Evolutionary conservation across 129 eudicot genomes (phyloP).

Genomic region (Deinandra increscens): DNA sequence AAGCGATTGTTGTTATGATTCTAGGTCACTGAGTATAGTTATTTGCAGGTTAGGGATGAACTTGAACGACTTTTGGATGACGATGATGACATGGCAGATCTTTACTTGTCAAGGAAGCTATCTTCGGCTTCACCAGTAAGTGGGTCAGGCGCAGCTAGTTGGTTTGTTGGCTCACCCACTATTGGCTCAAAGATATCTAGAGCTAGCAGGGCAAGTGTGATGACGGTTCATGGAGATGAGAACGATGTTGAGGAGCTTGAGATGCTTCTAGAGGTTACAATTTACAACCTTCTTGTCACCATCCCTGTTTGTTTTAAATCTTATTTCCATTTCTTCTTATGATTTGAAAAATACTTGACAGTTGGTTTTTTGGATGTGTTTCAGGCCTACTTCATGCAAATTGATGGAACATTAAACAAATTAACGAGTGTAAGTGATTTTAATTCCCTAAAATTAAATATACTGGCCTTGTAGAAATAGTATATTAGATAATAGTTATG

Average conservation of each 20-base stretch:
- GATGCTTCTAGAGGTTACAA: conserved; percentile 82
- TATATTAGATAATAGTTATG: no score
- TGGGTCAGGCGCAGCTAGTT: conserved; percentile 78
- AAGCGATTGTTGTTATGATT: neutral
- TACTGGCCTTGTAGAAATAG: neutral
- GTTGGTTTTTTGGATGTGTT: conserved; percentile 16
- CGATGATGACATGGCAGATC: conserved; percentile 95
- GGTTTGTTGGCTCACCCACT: conserved; percentile 75
- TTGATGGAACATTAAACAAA: conserved; percentile 87
- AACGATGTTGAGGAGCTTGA: conserved; percentile 97
- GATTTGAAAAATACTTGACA: neutral
- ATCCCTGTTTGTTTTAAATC: neutral
- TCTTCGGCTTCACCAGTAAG: conserved; percentile 71
- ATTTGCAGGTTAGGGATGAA: conserved; percentile 86
- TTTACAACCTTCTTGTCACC: neutral
- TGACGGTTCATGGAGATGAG: conserved; percentile 78
- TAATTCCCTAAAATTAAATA: neutral
- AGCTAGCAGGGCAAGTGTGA: conserved; percentile 84
- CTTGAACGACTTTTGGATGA: conserved; percentile 95
- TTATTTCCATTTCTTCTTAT: neutral
- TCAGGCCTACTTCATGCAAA: conserved; percentile 98
- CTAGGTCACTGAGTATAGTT: neutral
- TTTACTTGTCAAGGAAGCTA: conserved; percentile 80
- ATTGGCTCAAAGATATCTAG: conserved; percentile 83
- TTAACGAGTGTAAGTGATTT: conserved; percentile 45